phyloP scores from a whole-genome alignment of 129 eudicot genomes.

The Centaurea solstitialis region DNA sequence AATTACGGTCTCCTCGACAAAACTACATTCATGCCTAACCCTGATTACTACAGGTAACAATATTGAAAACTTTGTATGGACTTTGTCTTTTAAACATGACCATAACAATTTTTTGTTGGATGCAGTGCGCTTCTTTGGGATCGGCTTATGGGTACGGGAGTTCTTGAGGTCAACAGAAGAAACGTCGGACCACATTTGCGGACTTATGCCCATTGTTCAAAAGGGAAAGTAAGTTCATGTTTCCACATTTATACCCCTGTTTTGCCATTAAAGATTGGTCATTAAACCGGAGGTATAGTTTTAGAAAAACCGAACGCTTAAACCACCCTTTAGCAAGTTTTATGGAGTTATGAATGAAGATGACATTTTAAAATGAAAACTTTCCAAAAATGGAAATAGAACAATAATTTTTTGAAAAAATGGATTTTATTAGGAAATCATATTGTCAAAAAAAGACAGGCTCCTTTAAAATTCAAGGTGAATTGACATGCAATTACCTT shows the following conservation, averaged over 20 bases:
- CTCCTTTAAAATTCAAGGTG: neutral
- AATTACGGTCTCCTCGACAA: constrained; percentile 73
- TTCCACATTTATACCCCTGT: neutral
- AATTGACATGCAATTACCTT: too few relatives aligned
- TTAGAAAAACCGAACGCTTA: neutral
- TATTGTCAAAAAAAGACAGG: neutral
- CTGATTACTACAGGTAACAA: constrained; percentile 85
- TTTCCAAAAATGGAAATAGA: neutral
- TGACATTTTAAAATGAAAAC: neutral
- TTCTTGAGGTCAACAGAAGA: constrained; percentile 64
- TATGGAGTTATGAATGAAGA: neutral
- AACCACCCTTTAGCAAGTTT: neutral
- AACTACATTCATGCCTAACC: constrained; percentile 78
- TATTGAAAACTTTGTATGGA: neutral
- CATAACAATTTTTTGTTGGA: constrained; percentile 18
- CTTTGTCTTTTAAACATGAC: neutral
- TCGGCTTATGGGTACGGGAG: constrained; percentile 88
- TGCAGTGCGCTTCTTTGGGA: constrained; percentile 87
- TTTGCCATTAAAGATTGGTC: neutral
- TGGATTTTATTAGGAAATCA: neutral
- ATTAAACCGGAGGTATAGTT: neutral
- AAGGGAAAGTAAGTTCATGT: constrained; percentile 66
- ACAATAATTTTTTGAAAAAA: neutral
- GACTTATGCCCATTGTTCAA: constrained; percentile 88
- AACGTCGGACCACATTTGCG: constrained; percentile 70